A percentile compares a stretch with the other conserved stretches of the same genome.
Evolutionary conservation across 176 grass and related monocot species (phyloP).

Genomic region (Tuctoria greenei): DNA sequence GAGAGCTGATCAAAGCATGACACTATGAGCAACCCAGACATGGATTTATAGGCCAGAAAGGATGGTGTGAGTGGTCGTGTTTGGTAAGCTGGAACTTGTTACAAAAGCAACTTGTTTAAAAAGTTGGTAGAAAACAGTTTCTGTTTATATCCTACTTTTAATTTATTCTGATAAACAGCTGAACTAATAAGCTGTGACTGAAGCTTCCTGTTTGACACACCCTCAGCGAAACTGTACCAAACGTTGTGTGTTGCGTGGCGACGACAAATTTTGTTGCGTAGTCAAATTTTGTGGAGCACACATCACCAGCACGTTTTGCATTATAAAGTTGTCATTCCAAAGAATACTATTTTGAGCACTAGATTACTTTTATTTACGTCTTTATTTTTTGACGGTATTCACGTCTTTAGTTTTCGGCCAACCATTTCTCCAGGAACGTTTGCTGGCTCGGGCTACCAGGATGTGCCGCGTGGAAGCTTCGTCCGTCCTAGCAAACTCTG

Average conservation of each 20-base stretch:
- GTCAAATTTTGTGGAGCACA: neutral
- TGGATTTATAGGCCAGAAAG: neutral
- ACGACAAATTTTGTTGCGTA: neutral
- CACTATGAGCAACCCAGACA: too few species aligned
- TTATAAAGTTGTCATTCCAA: too few species aligned
- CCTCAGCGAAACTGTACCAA: too few species aligned
- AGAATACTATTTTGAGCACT: too few species aligned
- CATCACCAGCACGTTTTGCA: neutral
- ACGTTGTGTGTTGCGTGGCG: neutral
- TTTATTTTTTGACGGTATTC: neutral
- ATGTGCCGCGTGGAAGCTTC: slow-evolving; percentile 16
- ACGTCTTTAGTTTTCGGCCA: neutral
- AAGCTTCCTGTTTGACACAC: too few species aligned
- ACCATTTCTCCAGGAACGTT: neutral
- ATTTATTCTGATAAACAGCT: too few species aligned
- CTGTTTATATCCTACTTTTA: too few species aligned
- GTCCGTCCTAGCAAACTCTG: neutral
- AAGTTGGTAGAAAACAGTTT: too few species aligned
- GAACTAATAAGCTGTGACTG: too few species aligned
- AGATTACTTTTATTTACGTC: neutral
- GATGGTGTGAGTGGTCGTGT: too few species aligned
- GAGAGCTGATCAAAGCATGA: neutral
- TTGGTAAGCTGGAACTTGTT: too few species aligned
- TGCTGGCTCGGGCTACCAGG: neutral
- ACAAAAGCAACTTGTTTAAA: too few species aligned